Evolutionary conservation across 768 basidiomycete genomes (phyloP).

Genomic region (Termitomyces sp.): DNA sequence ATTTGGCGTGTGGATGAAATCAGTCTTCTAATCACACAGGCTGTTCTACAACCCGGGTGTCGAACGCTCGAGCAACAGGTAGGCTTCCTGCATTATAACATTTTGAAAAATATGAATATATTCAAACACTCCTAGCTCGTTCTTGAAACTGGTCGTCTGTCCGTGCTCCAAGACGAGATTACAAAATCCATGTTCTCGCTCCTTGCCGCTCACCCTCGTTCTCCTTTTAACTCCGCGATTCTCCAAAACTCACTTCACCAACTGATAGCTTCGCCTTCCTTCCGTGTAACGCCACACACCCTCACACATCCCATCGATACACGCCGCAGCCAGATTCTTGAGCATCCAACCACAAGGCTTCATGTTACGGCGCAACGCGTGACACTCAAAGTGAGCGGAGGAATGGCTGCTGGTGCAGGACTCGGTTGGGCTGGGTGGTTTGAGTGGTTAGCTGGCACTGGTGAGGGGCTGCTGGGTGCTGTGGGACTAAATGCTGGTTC

Average conservation of each 20-base stretch:
- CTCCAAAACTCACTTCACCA: constrained; percentile 60
- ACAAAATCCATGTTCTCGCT: constrained; percentile 38
- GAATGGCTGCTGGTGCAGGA: constrained; percentile 45
- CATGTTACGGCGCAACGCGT: constrained; percentile 63
- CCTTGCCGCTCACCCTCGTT: constrained; percentile 31
- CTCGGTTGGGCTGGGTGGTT: constrained; percentile 63
- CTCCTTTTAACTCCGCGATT: constrained; percentile 48
- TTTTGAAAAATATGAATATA: not conserved
- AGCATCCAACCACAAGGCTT: constrained; percentile 52
- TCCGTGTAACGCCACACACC: constrained; percentile 37
- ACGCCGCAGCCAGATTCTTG: constrained; percentile 51
- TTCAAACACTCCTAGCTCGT: constrained; percentile 43
- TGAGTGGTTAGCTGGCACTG: constrained; percentile 40
- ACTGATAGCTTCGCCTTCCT: constrained; percentile 41
- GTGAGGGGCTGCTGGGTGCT: constrained; percentile 34
- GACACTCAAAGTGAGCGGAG: constrained; percentile 46
- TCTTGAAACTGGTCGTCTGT: constrained; percentile 59
- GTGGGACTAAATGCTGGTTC: constrained; percentile 51
- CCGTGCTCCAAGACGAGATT: constrained; percentile 41
- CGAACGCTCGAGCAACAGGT: constrained; percentile 50
- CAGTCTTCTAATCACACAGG: constrained; percentile 30
- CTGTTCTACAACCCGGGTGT: constrained; percentile 40
- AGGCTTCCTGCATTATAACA: not conserved
- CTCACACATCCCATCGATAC: constrained; percentile 49
- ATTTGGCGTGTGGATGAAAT: constrained; percentile 45